Evolutionary conservation across 2,329 filamentous ascomycete genomes (phyloP), one percentile per base, ranked within the genome.

Genomic region (Pseudogymnoascus sp.): DNA sequence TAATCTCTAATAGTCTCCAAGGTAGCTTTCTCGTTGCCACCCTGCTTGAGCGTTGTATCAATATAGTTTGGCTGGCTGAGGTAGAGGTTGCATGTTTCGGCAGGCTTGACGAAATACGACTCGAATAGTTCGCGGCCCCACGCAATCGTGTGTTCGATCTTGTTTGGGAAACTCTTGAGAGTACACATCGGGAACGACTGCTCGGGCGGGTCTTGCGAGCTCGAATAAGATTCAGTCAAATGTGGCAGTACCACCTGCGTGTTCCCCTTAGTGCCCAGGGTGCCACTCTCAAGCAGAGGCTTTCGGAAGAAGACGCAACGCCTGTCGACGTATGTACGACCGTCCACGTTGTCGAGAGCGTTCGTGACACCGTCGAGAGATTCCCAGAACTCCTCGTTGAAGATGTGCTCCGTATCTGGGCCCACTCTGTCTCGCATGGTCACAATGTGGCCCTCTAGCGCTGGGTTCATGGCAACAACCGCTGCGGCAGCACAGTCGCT

Each of bases 181-280:
- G 95, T 97, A 76, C 95, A 99, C 93, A 97, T 97, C 0, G 95
- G 95, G 82, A 99, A 97, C 0, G 95, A 96, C 79, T 97, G 92
- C 81, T 99, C 96, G 0, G 95, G 95, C 1, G 95, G 95, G 74
- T 99, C 96, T 74, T 97, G 93, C 19, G 95, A 97, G 71, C 88
- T 91, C 0, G 95, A 97, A 79, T 99, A 99, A 0, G 95, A 97
- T 76, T 99, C 96, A 0, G 95, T 97, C 67, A 97, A 79, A 70
- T 86, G 84, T 10, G 95, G 96, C 64, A 99, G 83, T 59, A 99
- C 87, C 65, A 99, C 95, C 73, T 99, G 95, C 6, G 92, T 96
- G 79, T 99, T 99, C 72, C 95, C 95, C 82, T 99, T 99, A 64
- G 96, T 97, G 61, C 95, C 95, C n/a, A 99, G 85, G 37, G 95